Percentiles rank a stretch among this genome's conserved stretches.
phyloP scores from a whole-genome alignment of 2,329 filamentous ascomycete species.

The Phaeosphaeriaceae sp. region DNA sequence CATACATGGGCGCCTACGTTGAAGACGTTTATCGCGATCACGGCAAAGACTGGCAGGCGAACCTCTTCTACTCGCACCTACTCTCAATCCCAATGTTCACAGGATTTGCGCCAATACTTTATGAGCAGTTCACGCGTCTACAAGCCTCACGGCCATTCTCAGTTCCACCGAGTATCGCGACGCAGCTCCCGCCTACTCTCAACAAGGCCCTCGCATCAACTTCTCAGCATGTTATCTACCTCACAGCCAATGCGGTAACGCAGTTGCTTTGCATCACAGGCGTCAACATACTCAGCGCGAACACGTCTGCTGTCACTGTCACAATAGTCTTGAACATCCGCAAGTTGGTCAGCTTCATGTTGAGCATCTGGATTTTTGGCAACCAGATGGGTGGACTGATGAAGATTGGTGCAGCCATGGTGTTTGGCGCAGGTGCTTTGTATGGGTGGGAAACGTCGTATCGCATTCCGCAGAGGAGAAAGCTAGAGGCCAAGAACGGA shows the following conservation, averaged over 20 bases:
- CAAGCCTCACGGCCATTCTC: constrained; percentile 68
- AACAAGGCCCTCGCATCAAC: constrained; percentile 42
- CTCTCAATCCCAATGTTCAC: constrained; percentile 79
- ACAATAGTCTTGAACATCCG: constrained; percentile 96
- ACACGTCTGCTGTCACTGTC: constrained; percentile 89
- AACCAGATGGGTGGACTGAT: constrained; percentile 81
- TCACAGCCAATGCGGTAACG: constrained; percentile 80
- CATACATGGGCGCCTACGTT: constrained; percentile 94
- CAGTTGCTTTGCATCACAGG: constrained; percentile 96
- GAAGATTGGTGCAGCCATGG: constrained; percentile 78
- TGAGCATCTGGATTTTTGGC: constrained; percentile 95
- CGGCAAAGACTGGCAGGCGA: constrained; percentile 92
- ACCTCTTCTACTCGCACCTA: constrained; percentile 89
- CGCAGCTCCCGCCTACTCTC: constrained; percentile 35
- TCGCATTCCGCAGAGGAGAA: constrained; percentile 51
- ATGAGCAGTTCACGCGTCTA: constrained; percentile 68
- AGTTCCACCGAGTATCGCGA: constrained; percentile 38
- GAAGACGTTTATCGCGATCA: constrained; percentile 87
- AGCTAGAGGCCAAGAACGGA: constrained; percentile 27
- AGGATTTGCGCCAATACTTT: constrained; percentile 72
- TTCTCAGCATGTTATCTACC: constrained; percentile 74
- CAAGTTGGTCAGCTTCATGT: constrained; percentile 86
- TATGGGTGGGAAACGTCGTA: constrained; percentile 78
- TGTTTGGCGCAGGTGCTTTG: constrained; percentile 88
- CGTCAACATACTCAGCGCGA: constrained; percentile 90